A percentile compares a stretch with the other conserved stretches of the same genome.
These are phyloP conservation scores for Phialocephala sp. DNA, from an alignment of 2,329 filamentous ascomycete genomes.

Conservation along the genomic window DNA sequence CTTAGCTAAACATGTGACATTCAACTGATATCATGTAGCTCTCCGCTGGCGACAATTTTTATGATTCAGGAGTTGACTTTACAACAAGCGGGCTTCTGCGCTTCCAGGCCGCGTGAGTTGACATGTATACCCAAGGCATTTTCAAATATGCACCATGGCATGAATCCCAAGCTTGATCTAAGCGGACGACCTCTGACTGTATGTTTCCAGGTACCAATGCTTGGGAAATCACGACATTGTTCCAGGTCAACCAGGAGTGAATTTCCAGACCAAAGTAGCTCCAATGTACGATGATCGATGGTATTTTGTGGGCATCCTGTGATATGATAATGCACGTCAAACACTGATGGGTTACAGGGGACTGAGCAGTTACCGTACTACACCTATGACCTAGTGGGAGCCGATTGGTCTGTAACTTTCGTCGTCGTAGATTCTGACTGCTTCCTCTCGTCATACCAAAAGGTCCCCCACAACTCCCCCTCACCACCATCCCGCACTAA, in stretches of 20 bases:
- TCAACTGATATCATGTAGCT: constrained; percentile 18
- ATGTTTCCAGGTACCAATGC: constrained; percentile 29
- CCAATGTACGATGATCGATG: constrained; percentile 38
- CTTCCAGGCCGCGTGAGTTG: constrained; percentile 35
- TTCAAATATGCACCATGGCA: constrained; percentile 34
- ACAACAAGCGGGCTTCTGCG: constrained; percentile 35
- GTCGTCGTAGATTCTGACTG: constrained; percentile 38
- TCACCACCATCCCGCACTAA: not conserved
- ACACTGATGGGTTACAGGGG: not conserved
- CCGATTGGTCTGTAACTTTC: constrained; percentile 38
- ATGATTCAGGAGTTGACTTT: constrained; percentile 39
- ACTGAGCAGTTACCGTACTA: constrained; percentile 27
- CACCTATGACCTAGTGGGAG: constrained; percentile 24
- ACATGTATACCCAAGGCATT: constrained; percentile 34
- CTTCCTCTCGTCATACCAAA: constrained; percentile 37
- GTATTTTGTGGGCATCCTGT: constrained; percentile 33
- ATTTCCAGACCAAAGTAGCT: constrained; percentile 38
- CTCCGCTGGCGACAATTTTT: constrained; percentile 40
- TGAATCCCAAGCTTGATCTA: not conserved
- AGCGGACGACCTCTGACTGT: no score
- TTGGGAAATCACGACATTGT: constrained; percentile 39
- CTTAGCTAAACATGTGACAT: not conserved
- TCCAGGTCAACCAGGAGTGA: constrained; percentile 34
- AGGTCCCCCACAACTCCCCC: not conserved
- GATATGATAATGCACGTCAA: not conserved